A percentile compares a stretch with the other conserved stretches of the same genome.
These are phyloP conservation scores for Boletus sp. DNA, from an alignment of 768 basidiomycete genomes.

Conservation along the genomic window DNA sequence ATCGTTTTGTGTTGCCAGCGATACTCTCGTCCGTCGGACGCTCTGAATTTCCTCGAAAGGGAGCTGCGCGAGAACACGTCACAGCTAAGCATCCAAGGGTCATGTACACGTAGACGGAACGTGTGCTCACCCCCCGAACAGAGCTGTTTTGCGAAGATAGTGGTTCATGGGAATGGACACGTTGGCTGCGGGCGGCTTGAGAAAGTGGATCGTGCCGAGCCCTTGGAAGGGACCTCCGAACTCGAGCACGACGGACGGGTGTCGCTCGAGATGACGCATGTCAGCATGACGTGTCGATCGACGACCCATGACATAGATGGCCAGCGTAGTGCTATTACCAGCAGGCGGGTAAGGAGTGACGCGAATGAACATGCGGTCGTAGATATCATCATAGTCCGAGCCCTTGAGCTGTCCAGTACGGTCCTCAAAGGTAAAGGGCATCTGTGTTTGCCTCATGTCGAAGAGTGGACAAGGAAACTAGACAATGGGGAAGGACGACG, in stretches of 20 bases:
- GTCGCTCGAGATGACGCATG: slow-evolving; percentile 48
- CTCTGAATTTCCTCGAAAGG: slow-evolving; percentile 64
- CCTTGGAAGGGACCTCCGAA: slow-evolving; percentile 52
- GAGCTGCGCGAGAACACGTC: slow-evolving; percentile 42
- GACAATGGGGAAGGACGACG: neutral
- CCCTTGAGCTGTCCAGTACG: slow-evolving; percentile 53
- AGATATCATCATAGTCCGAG: slow-evolving; percentile 76
- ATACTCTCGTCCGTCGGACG: slow-evolving; percentile 69
- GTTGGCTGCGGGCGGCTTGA: slow-evolving; percentile 37
- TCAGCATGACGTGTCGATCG: slow-evolving; percentile 62
- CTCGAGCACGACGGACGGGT: slow-evolving; percentile 58
- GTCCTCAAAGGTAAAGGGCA: slow-evolving; percentile 67
- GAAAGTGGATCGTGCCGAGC: slow-evolving; percentile 60
- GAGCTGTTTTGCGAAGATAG: slow-evolving; percentile 60
- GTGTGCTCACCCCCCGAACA: slow-evolving; percentile 60
- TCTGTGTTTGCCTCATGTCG: slow-evolving; percentile 23
- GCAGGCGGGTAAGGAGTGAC: slow-evolving; percentile 49
- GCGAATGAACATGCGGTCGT: slow-evolving; percentile 71
- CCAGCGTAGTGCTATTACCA: slow-evolving; percentile 36
- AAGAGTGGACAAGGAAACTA: slow-evolving; percentile 15
- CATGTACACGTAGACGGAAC: slow-evolving; percentile 4
- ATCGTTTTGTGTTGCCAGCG: slow-evolving; percentile 58
- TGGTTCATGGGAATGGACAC: slow-evolving; percentile 57
- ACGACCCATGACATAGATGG: slow-evolving; percentile 65
- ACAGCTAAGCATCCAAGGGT: neutral